Evolutionary conservation across 2,329 filamentous ascomycete genomes (phyloP).

Genomic region (Fusarium circinatum): DNA sequence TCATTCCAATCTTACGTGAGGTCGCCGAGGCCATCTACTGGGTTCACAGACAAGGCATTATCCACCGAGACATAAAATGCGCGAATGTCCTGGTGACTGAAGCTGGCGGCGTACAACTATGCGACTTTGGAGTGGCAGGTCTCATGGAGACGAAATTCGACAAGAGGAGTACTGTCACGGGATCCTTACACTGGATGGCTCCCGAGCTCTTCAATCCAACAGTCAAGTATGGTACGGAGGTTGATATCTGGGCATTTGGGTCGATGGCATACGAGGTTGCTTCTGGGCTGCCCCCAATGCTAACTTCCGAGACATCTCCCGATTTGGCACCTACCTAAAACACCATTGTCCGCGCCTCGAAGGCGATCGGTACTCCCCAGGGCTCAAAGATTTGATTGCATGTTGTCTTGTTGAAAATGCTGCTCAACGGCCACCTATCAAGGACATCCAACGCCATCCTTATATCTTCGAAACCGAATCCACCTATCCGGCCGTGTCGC

Average conservation of each 20-base stretch:
- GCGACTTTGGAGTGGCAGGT: conserved; percentile 87
- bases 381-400: conserved; percentile 76
- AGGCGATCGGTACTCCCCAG: conserved; percentile 75
- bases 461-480: conserved; percentile 73
- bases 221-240: conserved; percentile 74
- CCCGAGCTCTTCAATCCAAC: conserved; percentile 77
- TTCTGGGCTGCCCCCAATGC: conserved; percentile 76
- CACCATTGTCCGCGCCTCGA: conserved; percentile 74
- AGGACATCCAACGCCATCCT: conserved; percentile 74
- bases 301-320: conserved; percentile 49
- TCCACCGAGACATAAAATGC: conserved; percentile 78
- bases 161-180: conserved; percentile 83
- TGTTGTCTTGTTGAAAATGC: conserved; percentile 78
- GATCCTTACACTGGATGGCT: conserved; percentile 88
- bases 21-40: conserved; percentile 73
- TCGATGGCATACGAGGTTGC: conserved; percentile 85
- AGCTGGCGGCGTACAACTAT: conserved; percentile 79
- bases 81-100: conserved; percentile 85
- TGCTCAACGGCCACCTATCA: conserved; percentile 73
- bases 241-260: conserved; percentile 88
- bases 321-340: conserved; percentile 67
- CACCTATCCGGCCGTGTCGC: conserved; percentile 70
- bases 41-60: conserved; percentile 75
- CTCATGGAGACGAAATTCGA: conserved; percentile 79
- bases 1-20: conserved; percentile 73